Percentiles rank a stretch among this genome's conserved stretches.
Conservation (phyloP, 2,329 filamentous ascomycete species). For the Magnaporthiopsis rhizophila region DNA sequence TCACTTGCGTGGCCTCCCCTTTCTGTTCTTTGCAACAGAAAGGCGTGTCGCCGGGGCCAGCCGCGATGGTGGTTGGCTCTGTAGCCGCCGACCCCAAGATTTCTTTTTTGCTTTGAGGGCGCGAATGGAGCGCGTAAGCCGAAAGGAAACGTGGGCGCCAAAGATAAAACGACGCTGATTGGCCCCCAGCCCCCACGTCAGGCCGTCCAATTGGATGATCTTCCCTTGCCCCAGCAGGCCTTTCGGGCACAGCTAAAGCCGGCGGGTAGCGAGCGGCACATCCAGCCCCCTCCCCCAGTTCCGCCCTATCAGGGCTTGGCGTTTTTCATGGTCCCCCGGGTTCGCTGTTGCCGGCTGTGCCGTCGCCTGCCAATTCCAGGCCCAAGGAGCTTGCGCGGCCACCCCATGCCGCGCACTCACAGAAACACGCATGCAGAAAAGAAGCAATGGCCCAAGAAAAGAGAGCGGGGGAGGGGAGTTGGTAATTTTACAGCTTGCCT, state of each 20-base stretch:
- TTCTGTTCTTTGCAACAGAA: neutral
- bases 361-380: neutral
- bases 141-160: neutral
- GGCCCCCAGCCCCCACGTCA: neutral
- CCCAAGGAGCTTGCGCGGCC: neutral
- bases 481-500: constrained; percentile 3
- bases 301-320: neutral
- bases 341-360: neutral
- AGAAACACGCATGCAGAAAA: neutral
- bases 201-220: neutral
- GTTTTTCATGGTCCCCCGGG: neutral
- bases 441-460: neutral
- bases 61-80: neutral
- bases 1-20: neutral
- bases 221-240: no score
- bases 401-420: neutral
- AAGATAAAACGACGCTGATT: neutral
- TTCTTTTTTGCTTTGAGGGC: neutral
- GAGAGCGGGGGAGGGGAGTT: neutral
- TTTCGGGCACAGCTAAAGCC: neutral
- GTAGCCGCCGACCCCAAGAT: neutral
- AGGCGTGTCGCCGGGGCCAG: neutral
- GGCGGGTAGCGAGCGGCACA: neutral
- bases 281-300: neutral
- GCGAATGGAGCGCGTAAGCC: neutral